Evolutionary conservation across 208 protist genomes (phyloP).

Genomic region (Trypanosomatidae sp.): DNA sequence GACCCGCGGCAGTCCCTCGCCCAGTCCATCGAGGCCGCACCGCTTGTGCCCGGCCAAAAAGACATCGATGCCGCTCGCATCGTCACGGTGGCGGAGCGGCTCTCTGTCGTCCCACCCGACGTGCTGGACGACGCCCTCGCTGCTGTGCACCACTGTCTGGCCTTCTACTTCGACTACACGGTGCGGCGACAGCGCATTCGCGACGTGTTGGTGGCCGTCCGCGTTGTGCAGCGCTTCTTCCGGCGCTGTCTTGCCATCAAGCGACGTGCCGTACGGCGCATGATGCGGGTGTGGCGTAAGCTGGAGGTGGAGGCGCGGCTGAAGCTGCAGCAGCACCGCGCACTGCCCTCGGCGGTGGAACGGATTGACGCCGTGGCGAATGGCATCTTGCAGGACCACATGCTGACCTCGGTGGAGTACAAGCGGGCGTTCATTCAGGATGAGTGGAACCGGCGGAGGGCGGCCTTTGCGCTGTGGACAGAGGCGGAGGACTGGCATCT

Average conservation of each 20-base stretch:
- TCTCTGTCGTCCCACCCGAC: slow-evolving; percentile 15
- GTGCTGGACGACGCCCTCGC: too few relatives aligned
- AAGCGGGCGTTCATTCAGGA: slow-evolving; percentile 69
- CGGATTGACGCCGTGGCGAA: slow-evolving; percentile 65
- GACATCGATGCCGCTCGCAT: slow-evolving; percentile 3
- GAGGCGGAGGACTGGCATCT: slow-evolving; percentile 36
- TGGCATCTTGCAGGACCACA: slow-evolving; percentile 78
- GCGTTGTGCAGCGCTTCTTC: slow-evolving; percentile 70
- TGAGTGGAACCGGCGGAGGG: slow-evolving; percentile 42
- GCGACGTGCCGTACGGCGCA: slow-evolving; percentile 54
- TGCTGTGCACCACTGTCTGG: too few relatives aligned
- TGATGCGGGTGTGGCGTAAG: slow-evolving; percentile 58
- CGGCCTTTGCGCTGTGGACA: slow-evolving; percentile 41
- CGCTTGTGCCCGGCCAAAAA: neutral
- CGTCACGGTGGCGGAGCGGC: slow-evolving; percentile 9
- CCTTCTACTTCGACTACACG: too few relatives aligned
- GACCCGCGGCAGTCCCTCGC: too few relatives aligned
- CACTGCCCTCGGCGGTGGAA: slow-evolving; percentile 43
- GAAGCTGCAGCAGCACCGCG: slow-evolving; percentile 57
- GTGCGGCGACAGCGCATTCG: slow-evolving; percentile 17
- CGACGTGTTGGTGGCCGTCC: slow-evolving; percentile 34
- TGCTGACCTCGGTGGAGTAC: slow-evolving; percentile 71
- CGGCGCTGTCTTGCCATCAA: slow-evolving; percentile 54
- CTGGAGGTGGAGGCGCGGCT: slow-evolving; percentile 67
- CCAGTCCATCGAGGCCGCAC: neutral